Evolutionary conservation across 305 asterid genomes (phyloP).

Genomic region (Withania somnifera): DNA sequence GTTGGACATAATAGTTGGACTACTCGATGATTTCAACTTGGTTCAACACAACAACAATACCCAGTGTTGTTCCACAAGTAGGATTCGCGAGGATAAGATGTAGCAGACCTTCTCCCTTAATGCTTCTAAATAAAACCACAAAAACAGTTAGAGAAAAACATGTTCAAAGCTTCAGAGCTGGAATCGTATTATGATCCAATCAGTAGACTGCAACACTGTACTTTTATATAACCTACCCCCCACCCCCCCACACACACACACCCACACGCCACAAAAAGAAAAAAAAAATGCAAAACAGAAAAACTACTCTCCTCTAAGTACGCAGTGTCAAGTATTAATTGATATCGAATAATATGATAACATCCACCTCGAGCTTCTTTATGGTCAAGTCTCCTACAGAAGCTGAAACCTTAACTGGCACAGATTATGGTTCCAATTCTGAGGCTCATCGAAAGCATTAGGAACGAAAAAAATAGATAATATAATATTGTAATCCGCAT

Average conservation of each 20-base stretch:
- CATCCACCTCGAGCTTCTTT: not conserved
- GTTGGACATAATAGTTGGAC: not conserved
- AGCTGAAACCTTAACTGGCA: slow-evolving; percentile 24
- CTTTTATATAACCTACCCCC: not conserved
- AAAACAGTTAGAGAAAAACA: not conserved
- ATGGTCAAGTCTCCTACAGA: not conserved
- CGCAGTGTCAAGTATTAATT: not conserved
- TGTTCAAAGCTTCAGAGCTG: not conserved
- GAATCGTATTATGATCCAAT: not conserved
- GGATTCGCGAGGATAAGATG: not conserved
- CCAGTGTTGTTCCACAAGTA: not conserved
- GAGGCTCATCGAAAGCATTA: slow-evolving; percentile 52
- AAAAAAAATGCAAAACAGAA: no score
- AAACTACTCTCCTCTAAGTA: not conserved
- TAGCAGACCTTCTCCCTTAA: not conserved
- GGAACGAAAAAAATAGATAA: slow-evolving; percentile 45
- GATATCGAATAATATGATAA: not conserved
- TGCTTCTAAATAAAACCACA: not conserved
- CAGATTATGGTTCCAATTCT: slow-evolving; percentile 44
- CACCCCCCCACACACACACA: not conserved
- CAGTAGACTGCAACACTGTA: not conserved
- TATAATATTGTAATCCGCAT: slow-evolving; percentile 35
- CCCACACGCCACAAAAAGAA: no score
- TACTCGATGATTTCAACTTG: not conserved
- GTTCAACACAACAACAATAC: not conserved